These are phyloP conservation scores for Furcasterigmium furcatum DNA, from an alignment of 2,329 filamentous ascomycete species.

Conservation along the genomic window DNA sequence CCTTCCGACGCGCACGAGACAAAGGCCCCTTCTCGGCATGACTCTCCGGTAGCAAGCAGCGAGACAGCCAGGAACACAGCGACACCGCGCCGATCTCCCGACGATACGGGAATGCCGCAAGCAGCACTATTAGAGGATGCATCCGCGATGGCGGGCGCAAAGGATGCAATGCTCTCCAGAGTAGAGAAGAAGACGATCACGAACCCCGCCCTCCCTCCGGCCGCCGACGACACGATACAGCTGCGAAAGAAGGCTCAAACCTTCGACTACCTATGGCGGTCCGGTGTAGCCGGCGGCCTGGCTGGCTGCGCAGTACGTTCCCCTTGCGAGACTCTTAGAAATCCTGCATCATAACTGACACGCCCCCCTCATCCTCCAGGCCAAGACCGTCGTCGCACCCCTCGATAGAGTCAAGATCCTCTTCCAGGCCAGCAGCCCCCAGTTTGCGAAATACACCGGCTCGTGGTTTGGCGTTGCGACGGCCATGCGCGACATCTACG, in stretches of 20 bases:
- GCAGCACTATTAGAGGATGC: conserved; percentile 45
- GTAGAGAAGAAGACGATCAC: conserved; percentile 21
- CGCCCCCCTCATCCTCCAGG: conserved; percentile 52
- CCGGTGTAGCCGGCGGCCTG: conserved; percentile 81
- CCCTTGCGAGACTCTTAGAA: neutral
- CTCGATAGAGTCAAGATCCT: conserved; percentile 98
- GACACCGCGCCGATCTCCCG: neutral
- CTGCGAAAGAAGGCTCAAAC: conserved; percentile 56
- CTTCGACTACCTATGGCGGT: conserved; percentile 79
- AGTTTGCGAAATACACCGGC: conserved; percentile 89
- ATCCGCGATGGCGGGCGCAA: conserved; percentile 50
- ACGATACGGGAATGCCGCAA: conserved; percentile 1
- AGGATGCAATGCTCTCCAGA: conserved; percentile 16
- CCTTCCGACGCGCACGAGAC: too few species aligned
- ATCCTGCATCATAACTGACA: too few species aligned
- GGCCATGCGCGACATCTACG: conserved; percentile 82
- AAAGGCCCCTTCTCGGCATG: neutral
- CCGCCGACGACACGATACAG: conserved; percentile 45
- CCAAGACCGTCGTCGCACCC: conserved; percentile 91
- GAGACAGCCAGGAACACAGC: neutral
- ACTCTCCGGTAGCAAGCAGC: neutral
- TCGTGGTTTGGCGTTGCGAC: conserved; percentile 81
- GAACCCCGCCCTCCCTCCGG: conserved; percentile 39
- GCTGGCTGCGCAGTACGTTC: conserved; percentile 83
- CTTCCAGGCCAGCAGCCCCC: conserved; percentile 91